A percentile compares a stretch with the other conserved stretches of the same genome.
Conservation (phyloP, 2,329 filamentous ascomycete species). For the Mycosphaerella sp. region DNA sequence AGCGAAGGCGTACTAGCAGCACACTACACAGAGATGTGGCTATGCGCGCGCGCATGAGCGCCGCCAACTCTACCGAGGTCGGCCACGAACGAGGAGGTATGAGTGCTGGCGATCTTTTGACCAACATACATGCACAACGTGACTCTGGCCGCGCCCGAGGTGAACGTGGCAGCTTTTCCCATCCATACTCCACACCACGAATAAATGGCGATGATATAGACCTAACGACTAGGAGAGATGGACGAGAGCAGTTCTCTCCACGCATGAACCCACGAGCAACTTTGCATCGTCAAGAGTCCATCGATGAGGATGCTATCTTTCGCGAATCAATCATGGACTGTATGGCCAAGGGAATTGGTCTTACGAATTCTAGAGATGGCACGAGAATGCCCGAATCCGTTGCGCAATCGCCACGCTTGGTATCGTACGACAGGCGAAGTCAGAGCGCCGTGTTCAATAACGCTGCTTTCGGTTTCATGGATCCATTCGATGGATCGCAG, state of each 20-base stretch:
- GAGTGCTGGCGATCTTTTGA: slow-evolving; percentile 62
- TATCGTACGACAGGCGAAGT: slow-evolving; percentile 74
- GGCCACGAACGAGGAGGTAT: slow-evolving; percentile 38
- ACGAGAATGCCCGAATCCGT: slow-evolving; percentile 66
- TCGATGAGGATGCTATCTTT: slow-evolving; percentile 85
- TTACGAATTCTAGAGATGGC: slow-evolving; percentile 62
- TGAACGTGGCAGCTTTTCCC: slow-evolving; percentile 42
- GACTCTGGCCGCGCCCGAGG: slow-evolving; percentile 47
- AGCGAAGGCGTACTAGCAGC: slow-evolving; percentile 61
- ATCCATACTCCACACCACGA: slow-evolving; percentile 41
- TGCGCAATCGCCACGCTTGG: slow-evolving; percentile 76
- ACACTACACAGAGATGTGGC: slow-evolving; percentile 73
- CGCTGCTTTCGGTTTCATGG: slow-evolving; percentile 55
- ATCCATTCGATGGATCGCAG: slow-evolving; percentile 65
- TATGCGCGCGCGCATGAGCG: slow-evolving; percentile 54
- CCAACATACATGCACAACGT: slow-evolving; percentile 67
- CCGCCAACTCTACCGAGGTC: slow-evolving; percentile 17
- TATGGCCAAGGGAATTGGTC: slow-evolving; percentile 88
- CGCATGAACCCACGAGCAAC: slow-evolving; percentile 33
- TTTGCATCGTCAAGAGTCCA: slow-evolving; percentile 67
- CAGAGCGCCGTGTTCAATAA: slow-evolving; percentile 78
- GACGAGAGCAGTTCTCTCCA: slow-evolving; percentile 38
- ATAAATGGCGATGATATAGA: slow-evolving; percentile 30
- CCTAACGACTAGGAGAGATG: slow-evolving; percentile 41
- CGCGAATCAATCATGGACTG: slow-evolving; percentile 86